Evolutionary conservation across 805 yeast species (phyloP), one percentile per base, ranked within the genome.

Genomic region (Ogataea nonfermentans): DNA sequence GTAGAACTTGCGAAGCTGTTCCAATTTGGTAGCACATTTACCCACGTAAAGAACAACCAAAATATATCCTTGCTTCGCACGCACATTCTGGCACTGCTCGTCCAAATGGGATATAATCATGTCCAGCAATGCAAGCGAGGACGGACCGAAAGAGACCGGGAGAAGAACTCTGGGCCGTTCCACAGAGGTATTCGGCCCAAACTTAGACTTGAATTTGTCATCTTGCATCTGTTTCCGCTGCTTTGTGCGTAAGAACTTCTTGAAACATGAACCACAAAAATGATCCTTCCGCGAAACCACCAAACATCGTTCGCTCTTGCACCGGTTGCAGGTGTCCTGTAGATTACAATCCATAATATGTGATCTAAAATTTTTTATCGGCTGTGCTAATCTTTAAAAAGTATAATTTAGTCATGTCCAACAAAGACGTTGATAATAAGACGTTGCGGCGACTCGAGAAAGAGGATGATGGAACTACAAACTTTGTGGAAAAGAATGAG

Each of bases 171-270:
- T 72, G 12, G 74, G 78, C 2, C 57, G 45, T 41, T 10, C 49
- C 36, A 24, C 56, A 62, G 10, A 30, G 3, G 43, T 36, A 12
- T 65, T 65, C 1, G 63, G 62, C 10, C 76, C 78, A 51, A 67
- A 88, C 52, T 80, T 74, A 15, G 84, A 90, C 55, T 86, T 84
- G 63, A 74, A 89, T 39, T 71, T 76, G 10, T 84, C 89, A 47
- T 73, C 76, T 57, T 66, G 70, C 88, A 91, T 79, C 54, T 74
- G 84, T 54, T 83, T 84, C 46, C 95, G 70, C 61, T 86, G 89
- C 59, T 90, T 90, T 16, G 86, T 81, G 41, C 82, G 71, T 25
- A 90, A 69, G 56, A 87, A 90, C 43, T 79, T 71, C 14, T 74
- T 56, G 51, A 87, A 91, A 60, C 98, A 90, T 2, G 47, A 41